These are phyloP conservation scores for Thielaviopsis euricoi DNA, from an alignment of 2,329 filamentous ascomycete species.

Conservation along the genomic window DNA sequence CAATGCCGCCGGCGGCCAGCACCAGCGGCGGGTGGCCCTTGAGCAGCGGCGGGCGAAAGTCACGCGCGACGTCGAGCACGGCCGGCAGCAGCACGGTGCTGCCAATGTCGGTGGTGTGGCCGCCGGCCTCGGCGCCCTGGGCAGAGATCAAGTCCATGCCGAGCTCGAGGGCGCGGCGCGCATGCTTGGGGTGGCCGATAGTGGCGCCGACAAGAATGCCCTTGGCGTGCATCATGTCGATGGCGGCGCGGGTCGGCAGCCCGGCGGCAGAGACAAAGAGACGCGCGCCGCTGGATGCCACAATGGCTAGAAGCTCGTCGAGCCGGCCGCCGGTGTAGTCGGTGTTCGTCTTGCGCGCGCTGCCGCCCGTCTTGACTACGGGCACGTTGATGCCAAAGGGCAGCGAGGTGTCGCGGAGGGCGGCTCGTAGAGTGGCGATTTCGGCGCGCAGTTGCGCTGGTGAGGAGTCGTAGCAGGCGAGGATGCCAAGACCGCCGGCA, in stretches of 20 bases:
- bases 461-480: constrained; percentile 56
- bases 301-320: constrained; percentile 74
- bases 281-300: constrained; percentile 65
- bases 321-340: constrained; percentile 87
- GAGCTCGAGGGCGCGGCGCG: constrained; percentile 68
- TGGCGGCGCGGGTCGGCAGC: constrained; percentile 57
- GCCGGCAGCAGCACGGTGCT: constrained; percentile 76
- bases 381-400: constrained; percentile 88
- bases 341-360: constrained; percentile 79
- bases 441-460: constrained; percentile 61
- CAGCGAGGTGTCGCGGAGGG: constrained; percentile 47
- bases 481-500: constrained; percentile 68
- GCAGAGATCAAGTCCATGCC: constrained; percentile 86
- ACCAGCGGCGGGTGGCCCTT: constrained; percentile 59
- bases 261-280: constrained; percentile 83
- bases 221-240: constrained; percentile 60
- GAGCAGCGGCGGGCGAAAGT: constrained; percentile 53
- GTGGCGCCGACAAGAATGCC: constrained; percentile 91
- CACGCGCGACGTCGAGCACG: constrained; percentile 65
- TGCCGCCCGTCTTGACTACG: constrained; percentile 72
- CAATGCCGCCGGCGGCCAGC: constrained; percentile 77
- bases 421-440: constrained; percentile 69
- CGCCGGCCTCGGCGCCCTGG: constrained; percentile 85
- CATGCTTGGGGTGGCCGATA: constrained; percentile 86
- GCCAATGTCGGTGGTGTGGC: constrained; percentile 78